phyloP scores from a whole-genome alignment of 768 basidiomycete species.

The Pisolithus marmoratus region DNA sequence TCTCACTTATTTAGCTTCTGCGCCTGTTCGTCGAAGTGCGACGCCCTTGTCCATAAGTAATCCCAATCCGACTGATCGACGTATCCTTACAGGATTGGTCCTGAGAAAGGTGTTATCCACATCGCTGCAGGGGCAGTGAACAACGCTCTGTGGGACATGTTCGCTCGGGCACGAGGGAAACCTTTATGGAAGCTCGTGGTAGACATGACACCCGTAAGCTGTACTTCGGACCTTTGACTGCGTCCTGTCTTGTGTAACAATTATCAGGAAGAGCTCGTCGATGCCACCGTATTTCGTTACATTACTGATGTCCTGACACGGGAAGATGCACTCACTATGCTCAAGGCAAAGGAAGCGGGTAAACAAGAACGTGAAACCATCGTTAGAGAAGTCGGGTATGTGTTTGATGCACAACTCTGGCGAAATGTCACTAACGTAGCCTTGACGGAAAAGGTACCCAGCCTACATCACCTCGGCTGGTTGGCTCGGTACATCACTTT shows the following conservation, averaged over 20 bases:
- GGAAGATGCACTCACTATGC: conserved; percentile 81
- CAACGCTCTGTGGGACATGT: conserved; percentile 95
- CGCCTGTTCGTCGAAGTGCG: no score
- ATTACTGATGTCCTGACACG: conserved; percentile 91
- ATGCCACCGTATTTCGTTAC: conserved; percentile 76
- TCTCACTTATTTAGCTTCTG: background rate
- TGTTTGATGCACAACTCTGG: background rate
- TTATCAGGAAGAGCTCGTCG: conserved; percentile 71
- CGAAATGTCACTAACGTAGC: background rate
- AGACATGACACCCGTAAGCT: conserved; percentile 73
- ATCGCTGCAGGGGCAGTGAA: conserved; percentile 84
- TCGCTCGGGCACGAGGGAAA: conserved; percentile 70
- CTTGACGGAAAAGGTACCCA: conserved; percentile 56
- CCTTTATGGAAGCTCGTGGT: conserved; percentile 93
- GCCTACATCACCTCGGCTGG: conserved; percentile 93
- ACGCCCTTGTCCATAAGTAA: background rate
- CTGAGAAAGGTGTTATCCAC: conserved; percentile 94
- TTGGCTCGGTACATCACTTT: conserved; percentile 60
- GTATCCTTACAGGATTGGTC: conserved; percentile 64
- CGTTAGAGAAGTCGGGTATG: conserved; percentile 64
- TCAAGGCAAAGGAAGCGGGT: conserved; percentile 68
- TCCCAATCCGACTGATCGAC: background rate
- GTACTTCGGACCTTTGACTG: background rate
- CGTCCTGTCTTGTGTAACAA: background rate
- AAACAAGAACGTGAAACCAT: conserved; percentile 76